Evolutionary conservation across 1,284 basidiomycete genomes (phyloP), one percentile per base, ranked within the genome.

Genomic region (Veloboletus limbatus): DNA sequence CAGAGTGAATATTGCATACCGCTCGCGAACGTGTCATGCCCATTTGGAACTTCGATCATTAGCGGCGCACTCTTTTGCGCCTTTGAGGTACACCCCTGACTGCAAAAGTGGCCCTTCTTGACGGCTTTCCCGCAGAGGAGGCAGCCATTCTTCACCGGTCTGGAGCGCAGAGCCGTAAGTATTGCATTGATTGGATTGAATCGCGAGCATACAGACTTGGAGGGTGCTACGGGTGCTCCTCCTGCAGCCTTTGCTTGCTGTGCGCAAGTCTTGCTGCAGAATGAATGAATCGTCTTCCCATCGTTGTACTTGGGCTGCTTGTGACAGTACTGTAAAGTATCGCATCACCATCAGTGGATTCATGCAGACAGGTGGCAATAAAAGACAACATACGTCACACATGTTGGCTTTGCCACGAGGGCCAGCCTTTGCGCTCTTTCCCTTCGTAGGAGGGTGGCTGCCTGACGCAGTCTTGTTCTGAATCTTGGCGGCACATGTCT

Each of bases 41-140:
- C 72, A 32, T 60, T 62, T 28, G 77, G 79, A n/a, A 84, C 76
- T 53, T 84, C 81, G 4, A 84, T 59, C 43, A 84, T 56, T 49
- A 71, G 66, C 1, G 81, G 79, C 0, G 75, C 77, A 47, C 65
- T 75, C 56, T 70, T 71, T 53, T 75, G 76, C 3, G 72, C 79
- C 50, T 74, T 72, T 17, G 76, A 72, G 40, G 68, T 67, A 54
- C 81, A 85, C 2, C 68, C 59, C 55, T 74, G 69, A 43, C 74
- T 58, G 54, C 82, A 85, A 57, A 84, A 85, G 53, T 82, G 75
- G 42, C 75, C 73, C 57, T 73, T 73, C 57, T 79, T 82, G n/a
- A 71, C 69, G 9, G 69, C 68, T 52, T 75, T 72, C 17, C 74
- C 69, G 57, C 81, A 84, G 65, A 78, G 68, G 27, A 84, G 56